Evolutionary conservation across 2,329 filamentous ascomycete genomes (phyloP), one percentile per base, ranked within the genome.

Genomic region (Exophiala phaeomuriformis): DNA sequence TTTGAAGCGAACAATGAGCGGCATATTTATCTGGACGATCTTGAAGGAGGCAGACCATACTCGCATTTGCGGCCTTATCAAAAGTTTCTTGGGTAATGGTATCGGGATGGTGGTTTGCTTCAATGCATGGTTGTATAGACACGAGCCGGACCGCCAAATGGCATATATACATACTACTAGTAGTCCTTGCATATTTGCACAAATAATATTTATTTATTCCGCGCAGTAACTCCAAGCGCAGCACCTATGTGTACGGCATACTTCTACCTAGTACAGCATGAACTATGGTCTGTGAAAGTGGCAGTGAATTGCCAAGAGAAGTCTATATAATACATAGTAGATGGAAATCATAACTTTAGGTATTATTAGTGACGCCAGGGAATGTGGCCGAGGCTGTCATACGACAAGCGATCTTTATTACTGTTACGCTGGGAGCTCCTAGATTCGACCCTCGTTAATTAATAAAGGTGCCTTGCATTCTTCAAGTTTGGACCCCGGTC

Each of bases 1-100:
- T 35, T 52, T 49, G 41, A 46, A 51, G 36, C 45, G n/a, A 27
- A 19, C 50, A 49, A 57, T 57, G 46, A 55, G 55, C 49, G 52
- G 44, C 48, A 54, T 51, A 12, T 31, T 48, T 39, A 36, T 46
- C 33, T 33, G 27, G 51, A 39, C 37, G 12, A 37, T 42, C 37
- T 19, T n/a, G 35, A 43, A 43, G 35, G 12, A 37, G 44, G 33
- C 47, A 42, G n/a, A 8, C 5, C 43, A 47, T 29, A 32, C 33
- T 36, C 50, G 47, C 52, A 55, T 51, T 44, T 6, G 49, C 41
- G 45, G 39, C 12, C 32, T 30, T 33, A 28, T 31, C 35, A 53
- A 53, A 48, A 48, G 36, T 51, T 49, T 54, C 36, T 41, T 41
- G 40, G 40, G 28, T 51, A 57, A 51, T 54, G 37, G 39, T 41